Evolutionary conservation across 2,329 filamentous ascomycete genomes (phyloP).

Genomic region (Ophiocordyceps camponoti-leonardi): DNA sequence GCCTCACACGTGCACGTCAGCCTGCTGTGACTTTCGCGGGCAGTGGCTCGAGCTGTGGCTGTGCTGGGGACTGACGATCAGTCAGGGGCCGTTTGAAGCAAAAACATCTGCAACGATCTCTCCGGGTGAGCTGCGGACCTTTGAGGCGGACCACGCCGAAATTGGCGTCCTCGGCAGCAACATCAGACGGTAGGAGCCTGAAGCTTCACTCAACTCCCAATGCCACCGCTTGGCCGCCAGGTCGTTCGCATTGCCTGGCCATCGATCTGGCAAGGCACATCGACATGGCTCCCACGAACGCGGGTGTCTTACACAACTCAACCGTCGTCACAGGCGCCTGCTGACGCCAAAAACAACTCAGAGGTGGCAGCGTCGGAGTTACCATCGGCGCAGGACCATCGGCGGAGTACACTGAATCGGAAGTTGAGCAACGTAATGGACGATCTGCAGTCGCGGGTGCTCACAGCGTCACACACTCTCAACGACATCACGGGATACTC

Average conservation of each 20-base stretch:
- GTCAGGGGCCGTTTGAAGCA: not conserved
- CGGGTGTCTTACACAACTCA: constrained; percentile 7
- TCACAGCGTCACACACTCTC: constrained; percentile 71
- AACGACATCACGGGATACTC: constrained; percentile 93
- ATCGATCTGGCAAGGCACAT: constrained; percentile 1
- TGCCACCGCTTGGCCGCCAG: constrained; percentile 18
- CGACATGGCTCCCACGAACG: not conserved
- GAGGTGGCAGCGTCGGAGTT: constrained; percentile 7
- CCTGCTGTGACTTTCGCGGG: not conserved
- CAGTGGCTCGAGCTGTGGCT: not conserved
- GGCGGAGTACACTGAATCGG: constrained; percentile 15
- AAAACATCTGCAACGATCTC: not conserved
- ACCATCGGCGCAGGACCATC: constrained; percentile 15
- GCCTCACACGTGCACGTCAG: too few species aligned
- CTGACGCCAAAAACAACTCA: not conserved
- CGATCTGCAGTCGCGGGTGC: constrained; percentile 67
- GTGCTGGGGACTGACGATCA: not conserved
- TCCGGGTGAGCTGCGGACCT: too few species aligned
- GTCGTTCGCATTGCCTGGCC: constrained; percentile 13
- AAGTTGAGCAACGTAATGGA: constrained; percentile 52
- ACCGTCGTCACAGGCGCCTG: constrained; percentile 7
- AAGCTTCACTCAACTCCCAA: constrained; percentile 5
- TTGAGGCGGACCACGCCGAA: not conserved
- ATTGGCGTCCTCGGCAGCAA: not conserved
- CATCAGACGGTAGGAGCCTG: constrained; percentile 1